phyloP scores from a whole-genome alignment of 106 monocot genomes.

The Amphibolis antarctica region DNA sequence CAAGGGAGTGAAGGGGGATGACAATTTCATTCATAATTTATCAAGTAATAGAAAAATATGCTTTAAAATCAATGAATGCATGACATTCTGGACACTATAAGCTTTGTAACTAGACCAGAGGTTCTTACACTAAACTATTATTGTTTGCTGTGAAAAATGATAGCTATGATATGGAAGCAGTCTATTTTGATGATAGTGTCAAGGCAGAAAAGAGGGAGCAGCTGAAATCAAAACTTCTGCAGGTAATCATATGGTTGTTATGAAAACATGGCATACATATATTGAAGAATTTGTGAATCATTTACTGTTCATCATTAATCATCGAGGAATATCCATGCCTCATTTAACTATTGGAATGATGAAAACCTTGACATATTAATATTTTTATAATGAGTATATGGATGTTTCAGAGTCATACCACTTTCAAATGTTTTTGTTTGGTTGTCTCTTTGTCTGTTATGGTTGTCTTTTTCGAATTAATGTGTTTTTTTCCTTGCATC shows the following conservation, averaged over 20 bases:
- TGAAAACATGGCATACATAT: neutral
- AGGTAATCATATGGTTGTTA: constrained; percentile 27
- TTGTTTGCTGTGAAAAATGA: neutral
- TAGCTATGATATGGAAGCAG: constrained; percentile 78
- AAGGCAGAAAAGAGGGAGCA: constrained; percentile 67
- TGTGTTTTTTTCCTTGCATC: no score
- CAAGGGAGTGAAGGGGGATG: no score
- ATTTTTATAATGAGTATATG: neutral
- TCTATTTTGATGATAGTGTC: constrained; percentile 92
- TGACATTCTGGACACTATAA: no score
- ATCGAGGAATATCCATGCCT: neutral
- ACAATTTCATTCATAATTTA: no score
- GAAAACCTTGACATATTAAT: neutral
- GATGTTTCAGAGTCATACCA: no score
- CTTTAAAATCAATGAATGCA: no score
- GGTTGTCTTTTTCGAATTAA: no score
- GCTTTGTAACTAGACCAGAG: no score
- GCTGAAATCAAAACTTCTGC: constrained; percentile 73
- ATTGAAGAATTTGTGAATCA: neutral
- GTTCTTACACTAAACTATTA: no score
- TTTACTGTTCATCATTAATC: neutral
- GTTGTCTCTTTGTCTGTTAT: no score
- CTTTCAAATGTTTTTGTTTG: no score
- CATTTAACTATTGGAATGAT: neutral
- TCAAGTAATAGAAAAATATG: no score